A percentile compares a stretch with the other conserved stretches of the same genome.
These are phyloP conservation scores for Selenicereus undatus DNA, from an alignment of 148 eudicot genomes.

Conservation along the genomic window DNA sequence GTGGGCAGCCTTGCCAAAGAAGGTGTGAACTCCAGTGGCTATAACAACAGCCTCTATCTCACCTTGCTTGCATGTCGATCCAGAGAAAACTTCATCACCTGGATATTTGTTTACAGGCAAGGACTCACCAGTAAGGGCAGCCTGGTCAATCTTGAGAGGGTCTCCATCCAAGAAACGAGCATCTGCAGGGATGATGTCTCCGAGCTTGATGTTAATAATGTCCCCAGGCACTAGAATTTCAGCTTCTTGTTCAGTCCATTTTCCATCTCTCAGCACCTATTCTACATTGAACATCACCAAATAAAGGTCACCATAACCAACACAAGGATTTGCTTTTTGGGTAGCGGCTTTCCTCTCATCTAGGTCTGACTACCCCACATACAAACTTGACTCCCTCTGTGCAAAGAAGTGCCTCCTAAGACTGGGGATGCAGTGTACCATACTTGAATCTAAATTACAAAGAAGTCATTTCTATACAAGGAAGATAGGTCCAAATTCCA, in stretches of 20 bases:
- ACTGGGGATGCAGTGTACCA: no score
- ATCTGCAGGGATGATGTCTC: slow-evolving; percentile 80
- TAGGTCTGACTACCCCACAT: no score
- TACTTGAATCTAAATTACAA: no score
- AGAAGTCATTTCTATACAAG: no score
- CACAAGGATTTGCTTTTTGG: no score
- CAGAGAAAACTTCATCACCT: slow-evolving; percentile 65
- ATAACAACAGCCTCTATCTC: slow-evolving; percentile 81
- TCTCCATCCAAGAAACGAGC: slow-evolving; percentile 79
- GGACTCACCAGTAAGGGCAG: slow-evolving; percentile 85
- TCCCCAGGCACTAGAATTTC: slow-evolving; percentile 74
- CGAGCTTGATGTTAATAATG: slow-evolving; percentile 64
- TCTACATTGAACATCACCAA: not conserved
- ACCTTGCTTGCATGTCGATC: slow-evolving; percentile 86
- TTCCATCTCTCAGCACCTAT: slow-evolving; percentile 62
- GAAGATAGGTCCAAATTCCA: no score
- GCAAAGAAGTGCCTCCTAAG: no score
- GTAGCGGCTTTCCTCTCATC: no score
- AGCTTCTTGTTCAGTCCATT: slow-evolving; percentile 65
- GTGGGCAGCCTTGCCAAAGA: slow-evolving; percentile 89
- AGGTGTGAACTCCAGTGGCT: slow-evolving; percentile 83
- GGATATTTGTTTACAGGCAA: slow-evolving; percentile 72
- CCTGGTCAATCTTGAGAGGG: slow-evolving; percentile 72
- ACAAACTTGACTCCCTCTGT: no score
- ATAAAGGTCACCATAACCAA: not conserved